phyloP scores from a whole-genome alignment of 2,329 filamentous ascomycete genomes.

The Botryotinia narcissicola region DNA sequence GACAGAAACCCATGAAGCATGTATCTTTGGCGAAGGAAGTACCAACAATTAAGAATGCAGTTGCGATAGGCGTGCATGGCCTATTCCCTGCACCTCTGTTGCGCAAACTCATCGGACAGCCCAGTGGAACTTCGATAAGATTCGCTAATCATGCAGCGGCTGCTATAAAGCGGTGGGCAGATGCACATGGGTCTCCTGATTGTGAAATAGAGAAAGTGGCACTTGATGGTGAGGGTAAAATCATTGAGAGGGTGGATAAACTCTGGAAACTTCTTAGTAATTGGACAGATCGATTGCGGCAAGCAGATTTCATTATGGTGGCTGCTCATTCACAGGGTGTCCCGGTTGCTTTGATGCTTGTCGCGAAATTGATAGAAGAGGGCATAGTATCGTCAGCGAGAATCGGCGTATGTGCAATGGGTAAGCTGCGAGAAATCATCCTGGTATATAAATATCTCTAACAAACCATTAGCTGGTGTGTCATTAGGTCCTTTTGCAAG shows the following conservation, averaged over 20 bases:
- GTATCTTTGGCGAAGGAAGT: slow-evolving; percentile 68
- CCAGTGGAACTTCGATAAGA: slow-evolving; percentile 89
- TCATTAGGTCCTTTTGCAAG: slow-evolving; percentile 82
- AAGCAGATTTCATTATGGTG: slow-evolving; percentile 86
- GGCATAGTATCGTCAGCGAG: slow-evolving; percentile 74
- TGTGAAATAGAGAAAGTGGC: slow-evolving; percentile 90
- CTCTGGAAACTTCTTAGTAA: slow-evolving; percentile 93
- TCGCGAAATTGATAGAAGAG: slow-evolving; percentile 88
- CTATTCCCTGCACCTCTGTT: slow-evolving; percentile 86
- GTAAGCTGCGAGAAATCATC: slow-evolving; percentile 38
- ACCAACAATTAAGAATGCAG: slow-evolving; percentile 75
- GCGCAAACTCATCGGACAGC: slow-evolving; percentile 88
- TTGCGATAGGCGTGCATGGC: slow-evolving; percentile 93
- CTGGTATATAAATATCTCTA: neutral
- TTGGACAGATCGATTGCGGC: slow-evolving; percentile 86
- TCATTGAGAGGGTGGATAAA: slow-evolving; percentile 83
- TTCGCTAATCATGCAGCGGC: slow-evolving; percentile 87
- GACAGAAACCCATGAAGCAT: slow-evolving; percentile 61
- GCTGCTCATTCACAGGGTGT: slow-evolving; percentile 96
- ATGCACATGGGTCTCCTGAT: slow-evolving; percentile 67
- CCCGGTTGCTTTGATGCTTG: slow-evolving; percentile 85
- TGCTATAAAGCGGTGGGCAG: slow-evolving; percentile 79
- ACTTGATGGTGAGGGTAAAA: slow-evolving; percentile 90
- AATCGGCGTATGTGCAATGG: slow-evolving; percentile 82
- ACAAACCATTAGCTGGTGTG: slow-evolving; percentile 68